Evolutionary conservation across 73 alveolate species (phyloP).

Genomic region (Paramecium tetraurelia): DNA sequence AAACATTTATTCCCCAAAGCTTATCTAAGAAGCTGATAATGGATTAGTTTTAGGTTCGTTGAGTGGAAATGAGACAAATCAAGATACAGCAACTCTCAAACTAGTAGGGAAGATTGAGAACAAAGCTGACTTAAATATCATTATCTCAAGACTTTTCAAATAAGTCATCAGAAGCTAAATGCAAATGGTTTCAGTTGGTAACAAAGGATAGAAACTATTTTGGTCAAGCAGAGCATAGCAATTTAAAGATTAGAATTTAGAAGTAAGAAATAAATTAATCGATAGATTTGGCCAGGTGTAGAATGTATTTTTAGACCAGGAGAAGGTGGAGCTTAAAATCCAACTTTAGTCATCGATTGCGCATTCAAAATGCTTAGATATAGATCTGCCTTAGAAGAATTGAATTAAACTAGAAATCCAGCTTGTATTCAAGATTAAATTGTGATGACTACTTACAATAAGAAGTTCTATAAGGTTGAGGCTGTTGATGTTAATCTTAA

Average conservation of each 20-base stretch:
- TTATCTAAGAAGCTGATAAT: background rate
- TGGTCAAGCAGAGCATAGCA: background rate
- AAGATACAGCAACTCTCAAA: background rate
- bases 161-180: background rate
- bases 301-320: slow-evolving; percentile 7
- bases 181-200: slow-evolving; percentile 41
- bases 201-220: slow-evolving; percentile 15
- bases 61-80: background rate
- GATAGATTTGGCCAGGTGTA: slow-evolving; percentile 48
- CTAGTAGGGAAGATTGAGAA: background rate
- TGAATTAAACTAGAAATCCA: background rate
- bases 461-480: slow-evolving; percentile 57
- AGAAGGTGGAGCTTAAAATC: slow-evolving; percentile 13
- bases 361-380: slow-evolving; percentile 15
- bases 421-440: slow-evolving; percentile 13
- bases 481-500: slow-evolving; percentile 54
- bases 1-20: slow-evolving; percentile 13
- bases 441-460: slow-evolving; percentile 60
- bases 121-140: background rate
- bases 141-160: background rate
- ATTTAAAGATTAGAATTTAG: background rate
- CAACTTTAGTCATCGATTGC: slow-evolving; percentile 11
- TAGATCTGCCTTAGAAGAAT: slow-evolving; percentile 36
- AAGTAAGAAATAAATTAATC: background rate
- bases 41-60: background rate